These are phyloP conservation scores for Tricholoma terreum DNA, from an alignment of 768 basidiomycete genomes.

Conservation along the genomic window DNA sequence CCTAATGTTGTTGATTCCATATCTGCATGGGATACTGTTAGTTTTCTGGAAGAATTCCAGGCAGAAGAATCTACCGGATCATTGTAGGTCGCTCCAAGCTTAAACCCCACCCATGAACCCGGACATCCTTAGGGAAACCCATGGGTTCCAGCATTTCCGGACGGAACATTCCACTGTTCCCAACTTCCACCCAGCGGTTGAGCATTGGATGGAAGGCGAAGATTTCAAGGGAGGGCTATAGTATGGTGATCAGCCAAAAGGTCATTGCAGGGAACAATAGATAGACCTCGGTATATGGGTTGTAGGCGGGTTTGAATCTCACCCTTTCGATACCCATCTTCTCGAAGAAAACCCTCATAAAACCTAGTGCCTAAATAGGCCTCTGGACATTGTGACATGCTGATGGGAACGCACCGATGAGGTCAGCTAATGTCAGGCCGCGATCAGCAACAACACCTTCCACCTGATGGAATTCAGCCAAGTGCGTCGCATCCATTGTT, in stretches of 20 bases:
- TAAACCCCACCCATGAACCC: constrained; percentile 97
- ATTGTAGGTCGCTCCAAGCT: constrained; percentile 95
- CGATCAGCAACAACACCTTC: constrained; percentile 98
- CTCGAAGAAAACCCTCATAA: constrained; percentile 97
- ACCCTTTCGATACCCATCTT: constrained; percentile 96
- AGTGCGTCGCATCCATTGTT: constrained; percentile 95
- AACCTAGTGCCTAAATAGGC: constrained; percentile 49
- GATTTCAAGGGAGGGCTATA: constrained; percentile 91
- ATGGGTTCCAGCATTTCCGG: constrained; percentile 99
- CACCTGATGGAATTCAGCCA: constrained; percentile 99
- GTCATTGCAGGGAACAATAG: background rate
- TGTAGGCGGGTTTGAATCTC: constrained; percentile 98
- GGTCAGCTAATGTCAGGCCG: constrained; percentile 86
- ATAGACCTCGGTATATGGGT: constrained; percentile 90
- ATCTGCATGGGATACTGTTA: constrained; percentile 43
- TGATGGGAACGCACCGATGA: constrained; percentile 66
- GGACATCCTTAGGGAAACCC: constrained; percentile 95
- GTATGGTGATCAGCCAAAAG: constrained; percentile 4
- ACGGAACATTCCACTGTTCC: constrained; percentile 99
- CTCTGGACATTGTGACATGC: background rate
- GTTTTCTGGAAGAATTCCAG: background rate
- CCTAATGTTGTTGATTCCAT: constrained; percentile 96
- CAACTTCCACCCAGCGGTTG: constrained; percentile 95
- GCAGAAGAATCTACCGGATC: constrained; percentile 71
- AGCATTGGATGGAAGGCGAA: constrained; percentile 97